Conservation (phyloP, 345 rosid genomes). For the Odontarrhena argentea region DNA sequence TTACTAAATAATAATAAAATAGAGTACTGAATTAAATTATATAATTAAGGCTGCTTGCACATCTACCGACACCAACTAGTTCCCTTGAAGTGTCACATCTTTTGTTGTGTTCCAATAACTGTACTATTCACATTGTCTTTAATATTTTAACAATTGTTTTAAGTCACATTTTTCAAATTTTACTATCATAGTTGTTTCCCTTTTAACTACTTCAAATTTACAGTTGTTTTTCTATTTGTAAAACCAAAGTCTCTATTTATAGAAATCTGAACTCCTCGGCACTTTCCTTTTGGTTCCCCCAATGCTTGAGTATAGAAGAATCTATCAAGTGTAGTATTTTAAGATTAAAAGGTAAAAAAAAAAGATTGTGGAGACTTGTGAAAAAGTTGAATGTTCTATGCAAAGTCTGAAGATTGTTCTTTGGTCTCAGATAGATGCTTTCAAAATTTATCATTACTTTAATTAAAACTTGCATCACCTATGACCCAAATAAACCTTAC, state of each 20-base stretch:
- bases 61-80: conserved; percentile 42
- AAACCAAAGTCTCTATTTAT: conserved; percentile 5
- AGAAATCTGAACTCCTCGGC: conserved; percentile 30
- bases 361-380: conserved; percentile 9
- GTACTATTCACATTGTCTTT: conserved; percentile 31
- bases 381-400: conserved; percentile 26
- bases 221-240: conserved; percentile 21
- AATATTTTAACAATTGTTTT: conserved; percentile 1
- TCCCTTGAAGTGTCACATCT: conserved; percentile 43
- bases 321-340: conserved; percentile 2
- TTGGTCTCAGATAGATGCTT: conserved; percentile 23
- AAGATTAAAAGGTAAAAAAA: not conserved
- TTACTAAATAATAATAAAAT: not conserved
- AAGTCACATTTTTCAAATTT: conserved; percentile 5
- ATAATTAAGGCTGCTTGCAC: conserved; percentile 24
- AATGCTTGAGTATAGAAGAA: conserved; percentile 12
- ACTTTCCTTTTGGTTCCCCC: conserved; percentile 30
- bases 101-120: conserved; percentile 36
- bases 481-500: conserved; percentile 20
- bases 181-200: conserved; percentile 6
- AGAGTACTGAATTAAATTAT: conserved; percentile 5
- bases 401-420: conserved; percentile 28
- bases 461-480: conserved; percentile 10
- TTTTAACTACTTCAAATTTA: conserved; percentile 18
- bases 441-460: conserved; percentile 5